A percentile compares a stretch with the other conserved stretches of the same genome.
Evolutionary conservation across 2,329 filamentous ascomycete species (phyloP).

Genomic region (Cladosporium sp.): DNA sequence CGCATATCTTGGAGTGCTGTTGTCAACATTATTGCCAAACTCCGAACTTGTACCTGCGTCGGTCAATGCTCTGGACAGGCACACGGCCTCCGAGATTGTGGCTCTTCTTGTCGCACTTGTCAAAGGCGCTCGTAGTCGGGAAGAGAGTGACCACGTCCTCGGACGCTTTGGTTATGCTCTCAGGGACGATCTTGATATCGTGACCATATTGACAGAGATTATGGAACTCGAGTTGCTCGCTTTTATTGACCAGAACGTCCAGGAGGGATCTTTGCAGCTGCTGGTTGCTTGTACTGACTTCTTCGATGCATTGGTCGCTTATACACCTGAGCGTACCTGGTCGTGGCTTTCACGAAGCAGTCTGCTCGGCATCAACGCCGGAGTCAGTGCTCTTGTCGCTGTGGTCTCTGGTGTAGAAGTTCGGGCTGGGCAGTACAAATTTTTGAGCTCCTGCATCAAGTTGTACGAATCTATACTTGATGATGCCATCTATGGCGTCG

Average conservation of each 20-base stretch:
- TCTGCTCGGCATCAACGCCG: conserved; percentile 74
- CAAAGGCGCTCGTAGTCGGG: conserved; percentile 28
- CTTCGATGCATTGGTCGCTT: conserved; percentile 66
- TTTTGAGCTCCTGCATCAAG: conserved; percentile 71
- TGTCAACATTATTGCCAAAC: conserved; percentile 66
- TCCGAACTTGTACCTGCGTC: conserved; percentile 28
- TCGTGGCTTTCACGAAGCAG: conserved; percentile 81
- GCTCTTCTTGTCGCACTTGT: conserved; percentile 72
- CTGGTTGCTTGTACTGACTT: conserved; percentile 79
- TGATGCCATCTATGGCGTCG: conserved; percentile 69
- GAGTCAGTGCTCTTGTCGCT: conserved; percentile 72
- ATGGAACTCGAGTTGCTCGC: conserved; percentile 68
- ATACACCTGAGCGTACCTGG: conserved; percentile 85
- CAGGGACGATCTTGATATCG: conserved; percentile 65
- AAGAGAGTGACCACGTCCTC: conserved; percentile 47
- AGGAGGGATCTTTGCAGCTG: conserved; percentile 65
- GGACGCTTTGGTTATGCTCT: conserved; percentile 53
- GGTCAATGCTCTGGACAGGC: conserved; percentile 47
- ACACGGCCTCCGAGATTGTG: conserved; percentile 72
- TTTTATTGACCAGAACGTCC: conserved; percentile 54
- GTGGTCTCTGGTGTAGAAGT: conserved; percentile 84
- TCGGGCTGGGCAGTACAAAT: conserved; percentile 71
- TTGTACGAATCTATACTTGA: conserved; percentile 76
- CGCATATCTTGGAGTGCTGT: conserved; percentile 73
- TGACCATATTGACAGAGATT: conserved; percentile 79